phyloP scores from a whole-genome alignment of 179 eudicot genomes.

The Drosera spatulata region DNA sequence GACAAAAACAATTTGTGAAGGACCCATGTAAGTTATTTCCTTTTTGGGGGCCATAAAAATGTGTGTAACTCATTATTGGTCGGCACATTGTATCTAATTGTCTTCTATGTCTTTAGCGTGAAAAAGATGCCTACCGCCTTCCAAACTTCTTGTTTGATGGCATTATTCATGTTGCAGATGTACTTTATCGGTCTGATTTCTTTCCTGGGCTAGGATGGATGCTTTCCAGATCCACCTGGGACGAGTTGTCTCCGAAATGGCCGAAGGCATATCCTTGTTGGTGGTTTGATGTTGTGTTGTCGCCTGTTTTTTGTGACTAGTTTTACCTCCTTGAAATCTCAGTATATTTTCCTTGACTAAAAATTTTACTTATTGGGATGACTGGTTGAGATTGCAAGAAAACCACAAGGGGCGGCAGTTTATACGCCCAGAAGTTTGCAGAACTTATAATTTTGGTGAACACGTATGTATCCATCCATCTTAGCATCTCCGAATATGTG shows the following conservation, averaged over 20 bases:
- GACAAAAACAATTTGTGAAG: conserved; percentile 93
- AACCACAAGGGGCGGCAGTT: conserved; percentile 90
- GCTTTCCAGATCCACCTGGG: conserved; percentile 81
- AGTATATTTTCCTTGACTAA: conserved; percentile 43
- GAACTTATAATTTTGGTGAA: conserved; percentile 98
- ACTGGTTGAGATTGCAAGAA: conserved; percentile 93
- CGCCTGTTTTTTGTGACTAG: conserved; percentile 10
- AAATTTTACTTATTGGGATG: conserved; percentile 91
- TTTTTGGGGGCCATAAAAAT: too few relatives aligned
- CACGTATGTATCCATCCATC: conserved; percentile 54
- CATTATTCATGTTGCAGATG: conserved; percentile 41
- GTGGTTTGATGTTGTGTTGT: conserved; percentile 4
- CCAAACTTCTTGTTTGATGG: neutral
- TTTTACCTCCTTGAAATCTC: conserved; percentile 3
- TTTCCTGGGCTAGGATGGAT: conserved; percentile 99
- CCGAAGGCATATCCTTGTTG: conserved; percentile 98
- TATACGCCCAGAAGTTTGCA: conserved; percentile 94
- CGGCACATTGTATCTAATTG: neutral
- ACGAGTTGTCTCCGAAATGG: conserved; percentile 97
- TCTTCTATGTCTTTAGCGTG: neutral
- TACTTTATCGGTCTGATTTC: conserved; percentile 95
- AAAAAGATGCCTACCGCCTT: neutral
- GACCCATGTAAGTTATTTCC: conserved; percentile 31
- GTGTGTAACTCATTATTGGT: too few relatives aligned
- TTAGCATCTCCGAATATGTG: neutral